Percentiles rank a stretch among this genome's conserved stretches.
phyloP scores from a whole-genome alignment of 306 rosid species.

The Rosa lucieae region DNA sequence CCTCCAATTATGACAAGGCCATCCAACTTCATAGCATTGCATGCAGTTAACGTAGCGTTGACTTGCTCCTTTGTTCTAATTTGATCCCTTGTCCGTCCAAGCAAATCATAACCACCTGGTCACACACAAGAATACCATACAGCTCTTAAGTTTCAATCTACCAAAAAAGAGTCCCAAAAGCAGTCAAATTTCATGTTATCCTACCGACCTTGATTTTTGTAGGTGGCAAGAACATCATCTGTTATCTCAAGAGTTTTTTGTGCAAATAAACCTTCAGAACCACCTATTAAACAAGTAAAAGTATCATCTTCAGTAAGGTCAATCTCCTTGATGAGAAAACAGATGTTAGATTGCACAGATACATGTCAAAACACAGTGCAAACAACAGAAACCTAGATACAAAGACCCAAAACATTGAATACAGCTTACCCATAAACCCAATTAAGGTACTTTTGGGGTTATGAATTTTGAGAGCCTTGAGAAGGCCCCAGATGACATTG shows the following conservation, averaged over 20 bases:
- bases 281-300: conserved; percentile 56
- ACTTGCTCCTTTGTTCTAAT: conserved; percentile 93
- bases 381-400: conserved; percentile 5
- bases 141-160: conserved; percentile 1
- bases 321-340: background rate
- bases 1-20: conserved; percentile 98
- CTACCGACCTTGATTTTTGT: conserved; percentile 87
- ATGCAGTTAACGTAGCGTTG: conserved; percentile 77
- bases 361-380: background rate
- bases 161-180: background rate
- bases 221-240: conserved; percentile 68
- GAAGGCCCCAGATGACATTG: conserved; percentile 95
- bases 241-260: conserved; percentile 90
- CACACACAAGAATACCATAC: conserved; percentile 25
- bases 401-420: background rate
- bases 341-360: background rate
- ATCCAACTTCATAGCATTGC: conserved; percentile 82
- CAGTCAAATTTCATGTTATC: conserved; percentile 10
- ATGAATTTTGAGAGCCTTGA: conserved; percentile 73
- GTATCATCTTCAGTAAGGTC: conserved; percentile 16
- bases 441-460: conserved; percentile 68
- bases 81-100: conserved; percentile 96
- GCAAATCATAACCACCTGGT: conserved; percentile 95
- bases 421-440: conserved; percentile 80
- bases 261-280: conserved; percentile 92